A percentile compares a stretch with the other conserved stretches of the same genome.
Evolutionary conservation across 2,329 filamentous ascomycete genomes (phyloP).

Genomic region (Cytospora piceicola): DNA sequence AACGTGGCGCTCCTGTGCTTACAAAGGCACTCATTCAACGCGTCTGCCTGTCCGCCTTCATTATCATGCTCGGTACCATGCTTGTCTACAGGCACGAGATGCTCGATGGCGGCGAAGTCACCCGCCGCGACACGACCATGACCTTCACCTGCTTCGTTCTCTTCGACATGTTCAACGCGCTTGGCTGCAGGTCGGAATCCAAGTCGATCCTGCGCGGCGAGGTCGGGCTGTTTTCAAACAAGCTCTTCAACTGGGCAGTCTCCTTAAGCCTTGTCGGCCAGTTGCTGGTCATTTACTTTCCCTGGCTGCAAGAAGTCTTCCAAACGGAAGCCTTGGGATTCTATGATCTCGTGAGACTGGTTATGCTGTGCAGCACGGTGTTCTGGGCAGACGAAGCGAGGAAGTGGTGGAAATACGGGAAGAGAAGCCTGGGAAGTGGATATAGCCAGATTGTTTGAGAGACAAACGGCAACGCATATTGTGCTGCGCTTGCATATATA

Average conservation of each 20-base stretch:
- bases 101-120: constrained; percentile 79
- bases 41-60: constrained; percentile 81
- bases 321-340: constrained; percentile 86
- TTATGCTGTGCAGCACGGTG: constrained; percentile 81
- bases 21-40: constrained; percentile 80
- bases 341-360: constrained; percentile 72
- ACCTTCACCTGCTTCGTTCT: constrained; percentile 99
- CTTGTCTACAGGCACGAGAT: constrained; percentile 91
- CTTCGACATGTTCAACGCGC: constrained; percentile 99
- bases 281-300: constrained; percentile 90
- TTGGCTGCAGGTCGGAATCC: constrained; percentile 87
- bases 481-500: constrained; percentile 18
- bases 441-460: constrained; percentile 67
- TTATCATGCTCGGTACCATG: constrained; percentile 94
- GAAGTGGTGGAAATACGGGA: constrained; percentile 73
- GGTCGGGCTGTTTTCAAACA: constrained; percentile 80
- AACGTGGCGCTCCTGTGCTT: constrained; percentile 87
- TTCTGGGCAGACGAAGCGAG: constrained; percentile 93
- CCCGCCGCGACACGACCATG: constrained; percentile 95
- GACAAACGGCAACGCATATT: not conserved
- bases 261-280: constrained; percentile 83
- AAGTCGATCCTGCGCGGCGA: constrained; percentile 90
- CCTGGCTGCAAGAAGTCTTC: constrained; percentile 90
- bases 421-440: constrained; percentile 58
- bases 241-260: constrained; percentile 96